Evolutionary conservation across 2,329 filamentous ascomycete genomes (phyloP).

Genomic region (Colletotrichum aenigma): DNA sequence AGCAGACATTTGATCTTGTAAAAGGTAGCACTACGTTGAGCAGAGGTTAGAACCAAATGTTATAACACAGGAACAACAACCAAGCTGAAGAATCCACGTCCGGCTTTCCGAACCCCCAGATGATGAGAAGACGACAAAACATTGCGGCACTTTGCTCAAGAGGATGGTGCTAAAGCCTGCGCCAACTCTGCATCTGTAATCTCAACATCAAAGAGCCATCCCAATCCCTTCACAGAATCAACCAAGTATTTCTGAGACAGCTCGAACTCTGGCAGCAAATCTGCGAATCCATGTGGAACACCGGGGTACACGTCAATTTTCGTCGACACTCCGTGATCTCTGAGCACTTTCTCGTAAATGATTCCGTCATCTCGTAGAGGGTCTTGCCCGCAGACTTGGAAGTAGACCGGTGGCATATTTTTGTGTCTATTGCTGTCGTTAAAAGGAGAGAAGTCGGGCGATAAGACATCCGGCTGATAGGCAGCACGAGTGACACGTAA

Average conservation of each 20-base stretch:
- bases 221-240: neutral
- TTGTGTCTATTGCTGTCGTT: slow-evolving; percentile 31
- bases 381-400: slow-evolving; percentile 52
- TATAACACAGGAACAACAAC: neutral
- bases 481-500: slow-evolving; percentile 28
- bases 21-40: neutral
- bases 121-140: neutral
- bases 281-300: slow-evolving; percentile 10
- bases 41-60: neutral
- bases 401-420: slow-evolving; percentile 47
- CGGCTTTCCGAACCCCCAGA: neutral
- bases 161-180: neutral
- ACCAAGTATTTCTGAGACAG: neutral
- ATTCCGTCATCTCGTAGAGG: slow-evolving; percentile 53
- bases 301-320: slow-evolving; percentile 9
- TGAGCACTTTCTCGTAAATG: slow-evolving; percentile 41
- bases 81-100: neutral
- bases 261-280: neutral
- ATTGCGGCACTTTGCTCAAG: neutral
- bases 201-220: neutral
- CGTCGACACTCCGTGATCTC: neutral
- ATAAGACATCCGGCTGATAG: slow-evolving; percentile 32
- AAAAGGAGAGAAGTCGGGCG: slow-evolving; percentile 33
- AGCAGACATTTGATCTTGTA: neutral
- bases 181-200: neutral